Evolutionary conservation across 2,329 filamentous ascomycete species (phyloP).

Genomic region (Penicillium sp.): DNA sequence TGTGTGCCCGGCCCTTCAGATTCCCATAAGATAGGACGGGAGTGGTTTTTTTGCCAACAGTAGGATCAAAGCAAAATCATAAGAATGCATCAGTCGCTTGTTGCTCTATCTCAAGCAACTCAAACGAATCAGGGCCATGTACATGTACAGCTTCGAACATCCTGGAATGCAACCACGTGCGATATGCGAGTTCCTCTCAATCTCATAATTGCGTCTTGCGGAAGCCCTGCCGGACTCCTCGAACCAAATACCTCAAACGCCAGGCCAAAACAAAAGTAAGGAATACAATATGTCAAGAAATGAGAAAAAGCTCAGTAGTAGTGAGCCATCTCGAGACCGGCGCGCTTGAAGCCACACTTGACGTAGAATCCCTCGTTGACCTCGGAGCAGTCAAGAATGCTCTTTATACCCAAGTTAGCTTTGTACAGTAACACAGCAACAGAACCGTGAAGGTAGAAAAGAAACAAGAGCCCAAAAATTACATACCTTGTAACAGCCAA

Average conservation of each 20-base stretch:
- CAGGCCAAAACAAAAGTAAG: conserved; percentile 6
- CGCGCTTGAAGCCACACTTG: conserved; percentile 92
- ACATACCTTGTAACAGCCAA: conserved; percentile 83
- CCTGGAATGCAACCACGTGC: background rate
- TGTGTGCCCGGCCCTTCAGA: no score
- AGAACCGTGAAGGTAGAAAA: background rate
- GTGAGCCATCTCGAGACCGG: conserved; percentile 94
- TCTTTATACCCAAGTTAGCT: conserved; percentile 49
- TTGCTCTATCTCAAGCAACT: background rate
- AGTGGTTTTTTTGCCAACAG: background rate
- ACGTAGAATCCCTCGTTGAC: conserved; percentile 96
- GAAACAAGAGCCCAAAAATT: background rate
- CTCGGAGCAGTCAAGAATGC: conserved; percentile 93
- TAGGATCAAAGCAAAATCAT: background rate
- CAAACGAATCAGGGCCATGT: background rate
- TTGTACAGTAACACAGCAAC: background rate
- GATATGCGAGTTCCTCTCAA: background rate
- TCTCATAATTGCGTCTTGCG: conserved; percentile 7
- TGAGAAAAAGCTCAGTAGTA: conserved; percentile 58
- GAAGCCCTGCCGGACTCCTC: conserved; percentile 5
- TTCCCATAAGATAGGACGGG: background rate
- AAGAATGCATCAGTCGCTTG: background rate
- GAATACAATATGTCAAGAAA: conserved; percentile 2
- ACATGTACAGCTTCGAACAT: background rate
- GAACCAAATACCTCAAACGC: conserved; percentile 18